Base-by-base conservation (phyloP, 768 basidiomycete genomes). In the Podaxis sp. region DNA sequence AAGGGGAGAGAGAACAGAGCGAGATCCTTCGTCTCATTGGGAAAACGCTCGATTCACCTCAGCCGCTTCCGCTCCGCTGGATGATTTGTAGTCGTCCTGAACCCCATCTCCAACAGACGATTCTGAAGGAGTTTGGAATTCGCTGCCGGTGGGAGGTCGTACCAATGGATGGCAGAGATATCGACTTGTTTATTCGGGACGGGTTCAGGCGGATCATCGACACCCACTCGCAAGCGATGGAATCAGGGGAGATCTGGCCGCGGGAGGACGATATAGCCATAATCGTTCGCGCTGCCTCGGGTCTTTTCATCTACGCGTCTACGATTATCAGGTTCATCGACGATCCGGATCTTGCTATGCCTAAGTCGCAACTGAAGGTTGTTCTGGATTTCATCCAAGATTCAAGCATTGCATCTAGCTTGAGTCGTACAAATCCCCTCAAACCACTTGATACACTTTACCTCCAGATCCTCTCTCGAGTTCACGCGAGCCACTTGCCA, bases 61-160 rank as follows among this genome's bases (percentile, higher is more conserved):
- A 47, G 29, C 46, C 57, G 41, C 17, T 64, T 64, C 58, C 65
- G 27, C 15, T 52, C 27, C 25, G 63, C 29, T 59, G 59, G 59
- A 60, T 66, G 37, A 55, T 68, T 9, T 29, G 65, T 51, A 68
- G 67, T 38, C 57, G 67, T 8, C 61, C 64, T 1, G 65, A 66
- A 49, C 54, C 38, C 19, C 59, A 63, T 13, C 24, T 68, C 19
- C 56, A 40, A 15, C 33, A 25, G 5, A 54, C 52, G 1, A 54
- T 65, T 6, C 36, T 15, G 29, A 33, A 33, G 15, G 36, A 29
- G 43, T 46, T 46, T 0, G 43, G 17, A 59, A 12, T 2, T 25
- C 12, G 5, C 6, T 60, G 38, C 40, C 41, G 50, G 50, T 36
- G 50, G 59, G 40, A 27, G 51, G 59, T 52, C 43, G 41, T 54